phyloP scores from a whole-genome alignment of 306 rosid genomes.

The Prinsepia uniflora region DNA sequence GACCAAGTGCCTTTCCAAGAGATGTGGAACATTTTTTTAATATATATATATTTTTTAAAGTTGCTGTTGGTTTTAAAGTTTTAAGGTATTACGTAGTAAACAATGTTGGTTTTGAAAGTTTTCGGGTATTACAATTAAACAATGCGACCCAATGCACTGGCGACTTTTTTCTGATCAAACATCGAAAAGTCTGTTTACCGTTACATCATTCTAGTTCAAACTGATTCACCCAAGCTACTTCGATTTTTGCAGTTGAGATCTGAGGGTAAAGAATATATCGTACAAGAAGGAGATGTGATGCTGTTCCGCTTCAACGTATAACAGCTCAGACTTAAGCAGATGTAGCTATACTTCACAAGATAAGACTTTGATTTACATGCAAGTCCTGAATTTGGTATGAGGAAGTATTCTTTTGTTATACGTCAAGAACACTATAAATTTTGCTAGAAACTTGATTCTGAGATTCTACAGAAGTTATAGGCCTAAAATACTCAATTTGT shows the following conservation, averaged over 20 bases:
- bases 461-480: not conserved
- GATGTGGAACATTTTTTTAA: not conserved
- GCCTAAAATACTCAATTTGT: too few species aligned
- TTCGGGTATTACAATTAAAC: too few species aligned
- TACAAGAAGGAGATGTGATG: constrained; percentile 95
- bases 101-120: too few species aligned
- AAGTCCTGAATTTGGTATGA: not conserved
- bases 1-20: not conserved
- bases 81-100: not conserved
- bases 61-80: not conserved
- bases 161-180: not conserved
- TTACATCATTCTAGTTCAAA: not conserved
- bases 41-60: not conserved
- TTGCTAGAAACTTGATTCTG: constrained; percentile 13
- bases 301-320: constrained; percentile 89
- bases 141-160: too few species aligned
- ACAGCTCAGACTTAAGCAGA: constrained; percentile 19
- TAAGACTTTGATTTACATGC: not conserved
- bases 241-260: constrained; percentile 74
- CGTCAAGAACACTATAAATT: not conserved
- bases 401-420: constrained; percentile 29
- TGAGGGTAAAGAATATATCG: constrained; percentile 91
- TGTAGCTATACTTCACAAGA: constrained; percentile 1
- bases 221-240: not conserved
- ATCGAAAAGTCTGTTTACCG: too few species aligned